Base-by-base conservation (phyloP, 2,329 filamentous ascomycete genomes). In the Colletotrichum scovillei region DNA sequence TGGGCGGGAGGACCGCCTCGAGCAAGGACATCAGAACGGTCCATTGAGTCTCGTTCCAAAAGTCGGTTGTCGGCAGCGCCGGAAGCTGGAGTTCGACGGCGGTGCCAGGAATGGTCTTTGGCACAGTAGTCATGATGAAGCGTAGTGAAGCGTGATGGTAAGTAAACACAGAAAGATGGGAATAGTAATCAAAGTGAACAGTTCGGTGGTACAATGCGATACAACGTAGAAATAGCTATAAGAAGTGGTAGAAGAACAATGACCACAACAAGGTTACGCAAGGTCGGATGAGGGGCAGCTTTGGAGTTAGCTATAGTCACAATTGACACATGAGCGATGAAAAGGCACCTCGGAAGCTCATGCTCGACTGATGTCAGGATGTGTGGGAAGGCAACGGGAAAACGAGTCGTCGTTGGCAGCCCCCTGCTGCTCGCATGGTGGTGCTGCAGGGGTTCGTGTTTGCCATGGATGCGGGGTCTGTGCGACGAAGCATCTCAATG, bases 1-100 rank as follows among this genome's bases (percentile, higher is more conserved):
- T 85, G 24, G 91, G 87, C 2, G 92, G 91, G 38, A 94, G 81
- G 22, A 90, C 81, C n/a, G 87, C 88, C 75, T 92, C 89, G 53
- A 91, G 80, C 7, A 92, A 80, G 2, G 89, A 84, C 75, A 87
- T 84, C 55, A 91, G 78, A 2, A 87, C 86, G 52, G 83, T 79
- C 90, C 90, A 92, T 81, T 90, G 87, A 22, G 81, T 79, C 62
- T 84, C 81, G 53, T 80, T 83, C 77, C 88, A 86, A 77, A 85
- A 87, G 73, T 80, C 77, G 6, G 76, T 77, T 0, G 75, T 11
- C 24, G 79, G 78, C 5, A 76, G 69, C 70, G 52, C 67, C 68
- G 49, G 76, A 49, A 74, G 70, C 30, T 63, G 64, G 4, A 71
- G 35, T 16, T 63, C 60, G 52, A 24, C 14, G 16, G 64, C 53